These are phyloP conservation scores for Candida nonsorbophila DNA, from an alignment of 805 yeast genomes.

Conservation along the genomic window DNA sequence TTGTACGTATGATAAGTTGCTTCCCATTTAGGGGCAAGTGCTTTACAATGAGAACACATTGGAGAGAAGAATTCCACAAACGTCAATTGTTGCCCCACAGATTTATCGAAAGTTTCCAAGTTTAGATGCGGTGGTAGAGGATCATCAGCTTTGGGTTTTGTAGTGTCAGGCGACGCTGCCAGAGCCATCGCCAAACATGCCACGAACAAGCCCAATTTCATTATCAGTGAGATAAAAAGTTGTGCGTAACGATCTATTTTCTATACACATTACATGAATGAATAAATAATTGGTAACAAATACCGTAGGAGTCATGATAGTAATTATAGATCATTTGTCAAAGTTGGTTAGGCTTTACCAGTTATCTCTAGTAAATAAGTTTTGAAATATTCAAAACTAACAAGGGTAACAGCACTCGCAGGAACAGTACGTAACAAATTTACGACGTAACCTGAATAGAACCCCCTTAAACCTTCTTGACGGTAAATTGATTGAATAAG, in stretches of 20 bases:
- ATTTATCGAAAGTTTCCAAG: constrained; percentile 43
- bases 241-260: no score
- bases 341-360: background rate
- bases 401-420: constrained; percentile 90
- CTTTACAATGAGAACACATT: constrained; percentile 76
- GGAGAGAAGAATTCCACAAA: constrained; percentile 90
- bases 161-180: no score
- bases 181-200: no score
- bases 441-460: constrained; percentile 84
- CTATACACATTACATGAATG: no score
- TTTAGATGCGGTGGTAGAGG: no score
- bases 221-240: no score
- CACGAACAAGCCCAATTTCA: no score
- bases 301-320: no score
- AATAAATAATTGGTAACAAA: no score
- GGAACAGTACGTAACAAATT: constrained; percentile 90
- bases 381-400: constrained; percentile 81
- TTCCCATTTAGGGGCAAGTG: constrained; percentile 80
- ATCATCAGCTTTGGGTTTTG: no score
- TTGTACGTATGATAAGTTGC: constrained; percentile 49
- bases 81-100: constrained; percentile 51
- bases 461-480: constrained; percentile 75
- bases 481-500: constrained; percentile 39
- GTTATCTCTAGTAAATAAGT: constrained; percentile 39
- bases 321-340: no score